Evolutionary conservation across 768 basidiomycete genomes (phyloP).

Genomic region (Tricholoma hemisulphureum): DNA sequence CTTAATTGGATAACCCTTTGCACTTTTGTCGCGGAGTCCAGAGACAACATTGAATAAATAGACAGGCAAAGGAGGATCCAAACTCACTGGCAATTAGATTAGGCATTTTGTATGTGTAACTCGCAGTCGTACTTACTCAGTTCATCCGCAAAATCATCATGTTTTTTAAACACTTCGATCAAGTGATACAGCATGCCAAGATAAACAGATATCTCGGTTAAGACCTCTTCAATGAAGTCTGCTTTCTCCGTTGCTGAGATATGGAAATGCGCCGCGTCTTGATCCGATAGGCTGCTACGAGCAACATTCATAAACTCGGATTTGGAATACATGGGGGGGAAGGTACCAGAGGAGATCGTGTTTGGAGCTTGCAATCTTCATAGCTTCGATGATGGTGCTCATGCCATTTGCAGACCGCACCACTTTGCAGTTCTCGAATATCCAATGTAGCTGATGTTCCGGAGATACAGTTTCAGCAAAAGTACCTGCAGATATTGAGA

Average conservation of each 20-base stretch:
- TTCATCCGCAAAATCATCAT: slow-evolving; percentile 95
- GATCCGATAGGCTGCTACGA: slow-evolving; percentile 69
- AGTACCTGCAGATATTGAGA: slow-evolving; percentile 52
- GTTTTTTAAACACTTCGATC: slow-evolving; percentile 89
- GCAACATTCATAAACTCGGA: neutral
- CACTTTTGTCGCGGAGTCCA: slow-evolving; percentile 86
- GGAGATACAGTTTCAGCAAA: slow-evolving; percentile 90
- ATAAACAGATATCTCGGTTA: slow-evolving; percentile 90
- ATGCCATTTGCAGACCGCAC: slow-evolving; percentile 84
- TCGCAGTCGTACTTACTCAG: slow-evolving; percentile 63
- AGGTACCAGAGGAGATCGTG: slow-evolving; percentile 77
- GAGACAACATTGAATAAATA: slow-evolving; percentile 92
- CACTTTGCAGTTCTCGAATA: slow-evolving; percentile 89
- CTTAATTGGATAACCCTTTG: slow-evolving; percentile 96
- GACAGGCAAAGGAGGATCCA: slow-evolving; percentile 91
- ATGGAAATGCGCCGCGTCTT: slow-evolving; percentile 68
- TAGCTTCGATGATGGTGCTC: slow-evolving; percentile 76
- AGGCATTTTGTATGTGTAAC: slow-evolving; percentile 2
- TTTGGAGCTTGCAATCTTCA: slow-evolving; percentile 86
- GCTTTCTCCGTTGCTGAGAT: slow-evolving; percentile 68
- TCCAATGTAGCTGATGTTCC: slow-evolving; percentile 94
- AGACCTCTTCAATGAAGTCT: slow-evolving; percentile 85
- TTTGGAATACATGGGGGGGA: neutral
- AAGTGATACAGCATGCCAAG: slow-evolving; percentile 94
- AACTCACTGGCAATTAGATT: slow-evolving; percentile 65